Evolutionary conservation across 2,329 filamentous ascomycete species (phyloP).

Genomic region (Sclerotiophoma versabilis): DNA sequence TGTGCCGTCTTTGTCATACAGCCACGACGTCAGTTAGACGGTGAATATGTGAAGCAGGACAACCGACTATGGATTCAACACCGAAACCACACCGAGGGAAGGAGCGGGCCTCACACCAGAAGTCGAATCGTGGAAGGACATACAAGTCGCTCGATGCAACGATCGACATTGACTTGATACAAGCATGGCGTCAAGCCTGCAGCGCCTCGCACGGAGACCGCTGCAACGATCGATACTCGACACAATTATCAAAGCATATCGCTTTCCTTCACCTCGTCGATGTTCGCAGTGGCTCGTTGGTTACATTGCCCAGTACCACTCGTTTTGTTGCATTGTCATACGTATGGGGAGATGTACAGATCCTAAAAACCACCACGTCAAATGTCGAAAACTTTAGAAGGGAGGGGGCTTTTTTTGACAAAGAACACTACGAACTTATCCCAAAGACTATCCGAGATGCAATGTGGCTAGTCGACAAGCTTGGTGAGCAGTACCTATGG

Average conservation of each 20-base stretch:
- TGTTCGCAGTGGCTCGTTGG: background rate
- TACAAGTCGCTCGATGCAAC: background rate
- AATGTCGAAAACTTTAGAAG: background rate
- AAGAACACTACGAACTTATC: background rate
- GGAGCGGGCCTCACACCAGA: too few relatives aligned
- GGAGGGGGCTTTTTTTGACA: background rate
- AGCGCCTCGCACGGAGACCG: background rate
- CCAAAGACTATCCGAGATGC: background rate
- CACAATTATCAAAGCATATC: slow-evolving; percentile 16
- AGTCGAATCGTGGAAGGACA: too few relatives aligned
- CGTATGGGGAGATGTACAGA: background rate
- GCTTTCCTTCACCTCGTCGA: background rate
- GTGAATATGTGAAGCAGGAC: too few relatives aligned
- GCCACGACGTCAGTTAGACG: too few relatives aligned
- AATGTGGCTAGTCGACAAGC: background rate
- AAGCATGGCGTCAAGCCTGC: background rate
- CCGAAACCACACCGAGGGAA: too few relatives aligned
- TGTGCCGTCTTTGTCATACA: too few relatives aligned
- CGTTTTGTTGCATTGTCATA: slow-evolving; percentile 2
- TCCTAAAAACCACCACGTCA: background rate
- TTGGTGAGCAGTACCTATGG: background rate
- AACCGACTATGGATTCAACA: too few relatives aligned
- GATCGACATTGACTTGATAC: background rate
- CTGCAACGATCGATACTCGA: background rate
- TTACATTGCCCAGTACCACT: background rate